Conservation (phyloP, 1,284 basidiomycete species). For the Mycosarcoma mackinlayi region DNA sequence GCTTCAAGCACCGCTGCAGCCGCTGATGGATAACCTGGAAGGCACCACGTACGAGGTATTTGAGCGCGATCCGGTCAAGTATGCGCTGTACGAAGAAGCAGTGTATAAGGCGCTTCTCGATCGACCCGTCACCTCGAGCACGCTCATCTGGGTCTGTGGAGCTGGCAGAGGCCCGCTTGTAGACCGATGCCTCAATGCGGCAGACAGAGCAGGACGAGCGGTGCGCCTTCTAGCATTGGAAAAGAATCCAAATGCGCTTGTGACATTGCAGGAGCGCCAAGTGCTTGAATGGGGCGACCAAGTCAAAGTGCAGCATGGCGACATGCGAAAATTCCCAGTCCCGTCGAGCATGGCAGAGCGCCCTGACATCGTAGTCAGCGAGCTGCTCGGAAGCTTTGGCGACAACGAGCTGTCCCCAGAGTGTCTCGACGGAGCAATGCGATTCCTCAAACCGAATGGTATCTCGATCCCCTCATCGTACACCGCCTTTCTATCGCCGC, state of each 20-base stretch:
- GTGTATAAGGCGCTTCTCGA: constrained; percentile 74
- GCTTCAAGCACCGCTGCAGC: constrained; percentile 92
- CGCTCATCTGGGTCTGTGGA: constrained; percentile 77
- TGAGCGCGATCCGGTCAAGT: constrained; percentile 97
- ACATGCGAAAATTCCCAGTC: constrained; percentile 81
- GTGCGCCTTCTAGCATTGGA: constrained; percentile 85
- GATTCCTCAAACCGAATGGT: constrained; percentile 77
- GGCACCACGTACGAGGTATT: constrained; percentile 97
- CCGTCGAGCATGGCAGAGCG: constrained; percentile 74
- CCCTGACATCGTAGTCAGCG: constrained; percentile 93
- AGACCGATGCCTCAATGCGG: constrained; percentile 82
- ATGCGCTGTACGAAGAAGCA: constrained; percentile 89
- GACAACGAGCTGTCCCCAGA: constrained; percentile 99
- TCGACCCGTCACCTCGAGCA: constrained; percentile 73
- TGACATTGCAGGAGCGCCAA: constrained; percentile 61
- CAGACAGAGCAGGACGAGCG: constrained; percentile 76
- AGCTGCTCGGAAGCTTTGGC: constrained; percentile 95
- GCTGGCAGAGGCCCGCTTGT: constrained; percentile 95
- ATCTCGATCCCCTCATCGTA: constrained; percentile 97
- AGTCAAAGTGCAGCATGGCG: constrained; percentile 88
- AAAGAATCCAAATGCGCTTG: constrained; percentile 76
- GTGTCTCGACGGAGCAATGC: constrained; percentile 92
- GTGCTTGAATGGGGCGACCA: constrained; percentile 78
- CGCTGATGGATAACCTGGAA: constrained; percentile 95
- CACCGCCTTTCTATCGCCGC: constrained; percentile 90